Evolutionary conservation across 257 asterid genomes (phyloP).

Genomic region (Oldenlandia corymbosa): DNA sequence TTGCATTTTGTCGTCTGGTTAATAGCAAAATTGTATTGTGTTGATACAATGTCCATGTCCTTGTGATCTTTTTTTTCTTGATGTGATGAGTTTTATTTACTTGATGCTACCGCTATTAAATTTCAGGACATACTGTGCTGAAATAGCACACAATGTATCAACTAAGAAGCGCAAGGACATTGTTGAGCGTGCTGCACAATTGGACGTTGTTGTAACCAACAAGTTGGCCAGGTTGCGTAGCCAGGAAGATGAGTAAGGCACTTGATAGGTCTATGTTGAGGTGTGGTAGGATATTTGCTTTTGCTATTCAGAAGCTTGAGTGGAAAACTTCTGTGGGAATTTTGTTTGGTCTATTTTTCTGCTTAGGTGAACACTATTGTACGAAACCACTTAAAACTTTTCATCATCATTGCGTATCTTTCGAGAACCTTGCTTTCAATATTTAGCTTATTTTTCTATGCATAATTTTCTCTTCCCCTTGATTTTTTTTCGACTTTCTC

Average conservation of each 20-base stretch:
- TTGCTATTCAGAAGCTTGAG: slow-evolving; percentile 10
- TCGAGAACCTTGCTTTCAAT: not conserved
- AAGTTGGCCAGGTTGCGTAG: slow-evolving; percentile 46
- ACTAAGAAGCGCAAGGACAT: slow-evolving; percentile 42
- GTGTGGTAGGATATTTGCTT: slow-evolving; percentile 1
- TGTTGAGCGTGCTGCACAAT: slow-evolving; percentile 43
- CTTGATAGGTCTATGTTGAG: not conserved
- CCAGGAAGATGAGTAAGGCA: slow-evolving; percentile 43
- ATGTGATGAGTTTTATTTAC: too few species aligned
- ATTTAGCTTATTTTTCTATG: too few species aligned
- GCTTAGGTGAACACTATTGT: not conserved
- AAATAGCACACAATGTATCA: slow-evolving; percentile 42
- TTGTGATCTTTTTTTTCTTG: too few species aligned
- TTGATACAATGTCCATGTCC: too few species aligned
- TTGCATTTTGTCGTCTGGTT: too few species aligned
- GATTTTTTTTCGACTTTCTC: too few species aligned
- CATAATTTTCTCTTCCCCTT: too few species aligned
- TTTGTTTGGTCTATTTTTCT: not conserved
- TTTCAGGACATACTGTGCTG: slow-evolving; percentile 52
- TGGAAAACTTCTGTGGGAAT: not conserved
- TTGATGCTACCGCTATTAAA: too few species aligned
- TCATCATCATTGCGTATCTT: not conserved
- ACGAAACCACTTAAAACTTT: not conserved
- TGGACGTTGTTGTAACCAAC: slow-evolving; percentile 47
- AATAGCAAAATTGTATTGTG: not conserved